Base-by-base conservation (phyloP, 805 yeast genomes). In the Diddensiella transvaalensis region DNA sequence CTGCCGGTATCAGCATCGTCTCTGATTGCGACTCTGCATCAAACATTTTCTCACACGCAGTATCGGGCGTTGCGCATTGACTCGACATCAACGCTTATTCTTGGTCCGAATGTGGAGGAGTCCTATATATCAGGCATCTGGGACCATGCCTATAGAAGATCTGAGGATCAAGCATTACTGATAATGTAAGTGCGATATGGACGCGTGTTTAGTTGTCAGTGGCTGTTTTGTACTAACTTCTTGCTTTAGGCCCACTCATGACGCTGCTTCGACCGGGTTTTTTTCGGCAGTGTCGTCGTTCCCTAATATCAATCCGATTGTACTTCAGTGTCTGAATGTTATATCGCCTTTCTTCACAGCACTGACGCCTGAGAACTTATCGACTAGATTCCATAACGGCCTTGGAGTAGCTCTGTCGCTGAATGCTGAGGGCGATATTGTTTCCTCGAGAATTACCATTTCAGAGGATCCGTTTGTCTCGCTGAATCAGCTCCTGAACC, bases 131-230 rank as follows among this genome's bases (percentile, higher is more conserved):
- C 62, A 8, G 44, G 60, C 6, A 48, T 69, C 3, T 68, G 73
- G 71, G 66, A 62, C 36, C 74, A 70, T 47, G 72, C 73, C 3
- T 58, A 60, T 42, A 57, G 63, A 38, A 63, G 73, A 15, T 60
- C 64, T 4, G 74, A 70, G 53, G 72, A 70, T 46, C 74, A 70
- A 56, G 60, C 70, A 19, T 48, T 70, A 6, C 52, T 69, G 22
- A 51, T 70, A 10, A 49, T 58, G 53, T 56, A 50, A 48, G 60
- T 51, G 5, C 15, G 26, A n/a, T 6, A 3, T 22, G 17, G 4
- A 3, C 21, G 15, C 3, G 3, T 45, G 6, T 23, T 40, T 37
- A 4, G 21, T 33, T 40, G 23, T 40, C 8, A 22, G 15, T 41
- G n/a, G 8, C 18, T 40, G 15, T 3, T 8, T 3, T 15, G 44